A percentile compares a stretch with the other conserved stretches of the same genome.
Evolutionary conservation across 306 rosid genomes (phyloP).

Genomic region (Cucumis melo): DNA sequence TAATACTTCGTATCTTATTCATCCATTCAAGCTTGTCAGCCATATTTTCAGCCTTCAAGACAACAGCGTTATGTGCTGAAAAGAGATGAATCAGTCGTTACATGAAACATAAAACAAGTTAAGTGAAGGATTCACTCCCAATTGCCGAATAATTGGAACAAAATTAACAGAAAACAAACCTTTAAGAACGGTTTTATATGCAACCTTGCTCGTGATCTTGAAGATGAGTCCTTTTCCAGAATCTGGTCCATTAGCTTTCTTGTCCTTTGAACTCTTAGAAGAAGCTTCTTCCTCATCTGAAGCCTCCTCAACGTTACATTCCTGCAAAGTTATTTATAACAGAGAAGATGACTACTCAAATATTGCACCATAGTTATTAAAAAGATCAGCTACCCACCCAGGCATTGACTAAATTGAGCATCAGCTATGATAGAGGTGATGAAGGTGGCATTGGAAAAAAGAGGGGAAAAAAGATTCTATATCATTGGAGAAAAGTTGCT

Average conservation of each 20-base stretch:
- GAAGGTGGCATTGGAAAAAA: neutral
- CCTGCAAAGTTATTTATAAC: slow-evolving; percentile 31
- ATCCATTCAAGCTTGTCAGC: slow-evolving; percentile 80
- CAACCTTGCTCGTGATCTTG: slow-evolving; percentile 73
- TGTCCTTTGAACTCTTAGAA: slow-evolving; percentile 71
- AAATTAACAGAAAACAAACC: slow-evolving; percentile 20
- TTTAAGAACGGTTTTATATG: slow-evolving; percentile 91
- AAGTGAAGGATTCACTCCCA: neutral
- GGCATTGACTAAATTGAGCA: neutral
- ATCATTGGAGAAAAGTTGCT: neutral
- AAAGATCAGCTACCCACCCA: neutral
- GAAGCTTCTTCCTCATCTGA: slow-evolving; percentile 60
- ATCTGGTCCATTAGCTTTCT: slow-evolving; percentile 71
- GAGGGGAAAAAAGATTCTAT: neutral
- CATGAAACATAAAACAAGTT: neutral
- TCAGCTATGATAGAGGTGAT: neutral
- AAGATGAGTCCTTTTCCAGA: slow-evolving; percentile 61
- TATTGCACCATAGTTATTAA: neutral
- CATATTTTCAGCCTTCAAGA: slow-evolving; percentile 79
- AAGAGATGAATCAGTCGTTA: slow-evolving; percentile 6
- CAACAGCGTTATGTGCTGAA: slow-evolving; percentile 76
- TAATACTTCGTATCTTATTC: slow-evolving; percentile 55
- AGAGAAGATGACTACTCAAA: slow-evolving; percentile 2
- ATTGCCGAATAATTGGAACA: neutral
- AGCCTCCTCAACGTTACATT: slow-evolving; percentile 74